phyloP scores from a whole-genome alignment of 1,284 basidiomycete genomes.

The Cyathus olla region DNA sequence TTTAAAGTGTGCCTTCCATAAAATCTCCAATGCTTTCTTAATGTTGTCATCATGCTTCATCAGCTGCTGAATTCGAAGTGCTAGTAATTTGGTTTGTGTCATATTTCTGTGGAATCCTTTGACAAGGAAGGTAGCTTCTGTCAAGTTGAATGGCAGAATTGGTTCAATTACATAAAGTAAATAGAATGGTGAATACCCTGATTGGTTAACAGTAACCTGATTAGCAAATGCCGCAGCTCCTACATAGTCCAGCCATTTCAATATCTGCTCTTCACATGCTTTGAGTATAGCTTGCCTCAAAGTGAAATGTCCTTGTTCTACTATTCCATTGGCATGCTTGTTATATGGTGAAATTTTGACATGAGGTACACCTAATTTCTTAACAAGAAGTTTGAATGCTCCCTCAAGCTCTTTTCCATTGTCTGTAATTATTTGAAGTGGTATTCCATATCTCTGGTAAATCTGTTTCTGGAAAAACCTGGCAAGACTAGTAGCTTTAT shows the following conservation, averaged over 20 bases:
- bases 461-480: constrained; percentile 41
- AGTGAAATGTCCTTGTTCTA: constrained; percentile 42
- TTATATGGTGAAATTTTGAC: constrained; percentile 50
- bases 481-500: constrained; percentile 27
- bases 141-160: constrained; percentile 44
- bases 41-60: too few species aligned
- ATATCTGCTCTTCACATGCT: constrained; percentile 46
- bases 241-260: too few species aligned
- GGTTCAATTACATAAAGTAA: constrained; percentile 40
- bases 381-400: constrained; percentile 37
- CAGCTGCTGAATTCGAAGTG: too few species aligned
- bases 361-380: constrained; percentile 45
- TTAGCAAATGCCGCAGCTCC: too few species aligned
- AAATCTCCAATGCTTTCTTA: too few species aligned
- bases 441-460: constrained; percentile 40
- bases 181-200: constrained; percentile 39
- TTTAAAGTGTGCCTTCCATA: too few species aligned
- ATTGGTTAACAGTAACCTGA: constrained; percentile 20
- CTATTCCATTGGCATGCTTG: constrained; percentile 39
- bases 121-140: too few species aligned
- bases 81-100: too few species aligned
- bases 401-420: constrained; percentile 44
- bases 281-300: constrained; percentile 43
- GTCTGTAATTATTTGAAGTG: constrained; percentile 42
- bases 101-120: too few species aligned